A percentile compares a stretch with the other conserved stretches of the same genome.
phyloP scores from a whole-genome alignment of 495 filamentous ascomycete genomes.

The Xylaria curta region DNA sequence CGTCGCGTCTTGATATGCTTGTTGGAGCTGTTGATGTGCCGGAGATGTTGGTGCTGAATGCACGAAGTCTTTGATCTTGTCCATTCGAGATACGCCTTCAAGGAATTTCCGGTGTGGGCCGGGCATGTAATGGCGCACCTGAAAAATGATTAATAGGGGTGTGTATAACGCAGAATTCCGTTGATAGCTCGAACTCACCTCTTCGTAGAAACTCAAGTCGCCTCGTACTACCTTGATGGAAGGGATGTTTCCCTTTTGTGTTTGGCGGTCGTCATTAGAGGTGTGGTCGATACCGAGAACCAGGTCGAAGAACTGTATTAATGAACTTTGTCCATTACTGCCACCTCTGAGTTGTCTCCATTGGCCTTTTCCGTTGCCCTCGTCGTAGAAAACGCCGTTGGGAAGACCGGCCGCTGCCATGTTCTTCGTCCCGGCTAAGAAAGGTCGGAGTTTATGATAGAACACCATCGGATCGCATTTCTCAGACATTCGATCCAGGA shows the following conservation, averaged over 20 bases:
- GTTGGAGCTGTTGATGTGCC: slow-evolving; percentile 53
- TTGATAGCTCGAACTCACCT: slow-evolving; percentile 48
- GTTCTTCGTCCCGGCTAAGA: slow-evolving; percentile 93
- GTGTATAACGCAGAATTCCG: neutral
- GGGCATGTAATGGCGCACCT: slow-evolving; percentile 87
- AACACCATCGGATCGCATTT: slow-evolving; percentile 91
- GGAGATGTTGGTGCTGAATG: slow-evolving; percentile 48
- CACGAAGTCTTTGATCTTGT: slow-evolving; percentile 75
- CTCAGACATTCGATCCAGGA: slow-evolving; percentile 87
- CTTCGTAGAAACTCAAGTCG: slow-evolving; percentile 86
- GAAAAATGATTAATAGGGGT: neutral
- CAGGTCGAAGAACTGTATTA: slow-evolving; percentile 94
- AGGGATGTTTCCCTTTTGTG: slow-evolving; percentile 56
- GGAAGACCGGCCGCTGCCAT: slow-evolving; percentile 92
- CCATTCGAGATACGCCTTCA: slow-evolving; percentile 70
- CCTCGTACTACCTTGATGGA: slow-evolving; percentile 73
- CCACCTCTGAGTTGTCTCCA: slow-evolving; percentile 86
- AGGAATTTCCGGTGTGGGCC: slow-evolving; percentile 83
- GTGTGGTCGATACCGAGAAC: slow-evolving; percentile 85
- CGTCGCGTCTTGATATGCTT: slow-evolving; percentile 81
- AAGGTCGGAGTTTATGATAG: slow-evolving; percentile 91
- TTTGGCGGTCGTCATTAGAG: slow-evolving; percentile 74
- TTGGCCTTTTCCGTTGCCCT: slow-evolving; percentile 64
- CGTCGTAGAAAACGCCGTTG: slow-evolving; percentile 80
- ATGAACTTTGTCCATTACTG: slow-evolving; percentile 91